Percentiles rank a stretch among this genome's conserved stretches.
These are phyloP conservation scores for Candida boidinii DNA, from an alignment of 805 yeast genomes.

Conservation along the genomic window DNA sequence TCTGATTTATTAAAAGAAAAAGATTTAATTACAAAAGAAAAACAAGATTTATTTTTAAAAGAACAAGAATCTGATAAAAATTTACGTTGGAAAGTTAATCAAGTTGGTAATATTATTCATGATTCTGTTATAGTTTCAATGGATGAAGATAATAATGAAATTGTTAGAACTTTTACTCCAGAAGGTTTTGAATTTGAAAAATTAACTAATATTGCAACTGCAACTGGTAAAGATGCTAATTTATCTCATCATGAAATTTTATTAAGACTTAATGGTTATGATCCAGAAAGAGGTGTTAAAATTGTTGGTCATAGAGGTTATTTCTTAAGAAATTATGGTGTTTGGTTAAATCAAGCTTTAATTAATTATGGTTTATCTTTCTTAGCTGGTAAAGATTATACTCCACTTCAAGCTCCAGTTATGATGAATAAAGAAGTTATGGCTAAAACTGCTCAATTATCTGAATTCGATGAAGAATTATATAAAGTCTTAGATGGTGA, in stretches of 20 bases:
- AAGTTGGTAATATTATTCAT: conserved; percentile 91
- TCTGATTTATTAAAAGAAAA: conserved; percentile 72
- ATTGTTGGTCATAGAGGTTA: conserved; percentile 98
- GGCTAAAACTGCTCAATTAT: conserved; percentile 98
- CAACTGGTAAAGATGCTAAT: conserved; percentile 64
- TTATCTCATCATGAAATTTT: conserved; percentile 94
- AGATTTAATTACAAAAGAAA: conserved; percentile 63
- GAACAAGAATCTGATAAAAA: conserved; percentile 77
- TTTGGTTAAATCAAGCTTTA: conserved; percentile 94
- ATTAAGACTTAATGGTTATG: conserved; percentile 93
- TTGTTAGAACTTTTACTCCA: conserved; percentile 85
- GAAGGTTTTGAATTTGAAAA: conserved; percentile 42
- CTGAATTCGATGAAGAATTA: conserved; percentile 95
- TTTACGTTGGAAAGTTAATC: conserved; percentile 74
- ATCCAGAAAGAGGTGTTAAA: conserved; percentile 97
- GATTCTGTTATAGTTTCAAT: conserved; percentile 79
- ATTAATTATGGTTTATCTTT: conserved; percentile 91
- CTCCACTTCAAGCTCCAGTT: conserved; percentile 95
- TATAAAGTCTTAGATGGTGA: conserved; percentile 96
- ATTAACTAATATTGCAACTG: conserved; percentile 62
- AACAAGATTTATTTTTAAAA: conserved; percentile 51
- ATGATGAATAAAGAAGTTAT: conserved; percentile 99
- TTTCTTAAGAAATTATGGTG: conserved; percentile 92
- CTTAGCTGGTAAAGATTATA: conserved; percentile 63
- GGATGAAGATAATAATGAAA: conserved; percentile 86